Conservation (phyloP, 106 monocot genomes). For the Dendrobium nobile region DNA sequence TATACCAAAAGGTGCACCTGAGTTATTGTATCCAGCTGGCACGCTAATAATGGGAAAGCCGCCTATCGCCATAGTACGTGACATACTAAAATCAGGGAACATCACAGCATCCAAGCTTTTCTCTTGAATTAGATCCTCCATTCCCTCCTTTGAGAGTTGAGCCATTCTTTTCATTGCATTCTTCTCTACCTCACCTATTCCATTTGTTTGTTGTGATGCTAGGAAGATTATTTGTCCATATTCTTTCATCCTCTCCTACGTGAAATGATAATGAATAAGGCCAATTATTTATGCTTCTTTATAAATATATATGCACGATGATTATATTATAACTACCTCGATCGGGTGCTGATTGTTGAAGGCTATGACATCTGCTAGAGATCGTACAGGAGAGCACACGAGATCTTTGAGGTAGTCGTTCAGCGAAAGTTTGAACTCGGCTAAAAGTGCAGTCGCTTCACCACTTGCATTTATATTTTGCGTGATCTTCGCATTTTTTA, state of each 20-base stretch:
- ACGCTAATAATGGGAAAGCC: constrained; percentile 35
- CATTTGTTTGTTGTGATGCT: constrained; percentile 19
- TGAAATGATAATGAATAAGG: not conserved
- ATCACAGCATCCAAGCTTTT: constrained; percentile 34
- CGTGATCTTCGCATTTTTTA: constrained; percentile 29
- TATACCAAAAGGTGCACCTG: constrained; percentile 30
- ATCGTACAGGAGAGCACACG: constrained; percentile 38
- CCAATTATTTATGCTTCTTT: not conserved
- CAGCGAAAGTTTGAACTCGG: constrained; percentile 54
- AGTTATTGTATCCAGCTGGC: constrained; percentile 28
- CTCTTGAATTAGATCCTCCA: constrained; percentile 25
- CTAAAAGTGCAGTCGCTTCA: constrained; percentile 9
- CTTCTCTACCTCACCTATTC: constrained; percentile 11
- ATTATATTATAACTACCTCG: constrained; percentile 28
- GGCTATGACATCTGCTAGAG: constrained; percentile 50
- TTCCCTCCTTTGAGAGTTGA: constrained; percentile 20
- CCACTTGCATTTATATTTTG: constrained; percentile 19
- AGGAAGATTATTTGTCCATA: constrained; percentile 26
- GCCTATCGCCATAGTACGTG: constrained; percentile 18
- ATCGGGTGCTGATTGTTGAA: constrained; percentile 48
- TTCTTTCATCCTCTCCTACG: constrained; percentile 19
- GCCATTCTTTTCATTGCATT: constrained; percentile 14
- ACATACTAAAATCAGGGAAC: not conserved
- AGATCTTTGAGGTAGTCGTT: constrained; percentile 49
- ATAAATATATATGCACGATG: not conserved